Evolutionary conservation across 768 basidiomycete genomes (phyloP).

Genomic region (Mycena venus): DNA sequence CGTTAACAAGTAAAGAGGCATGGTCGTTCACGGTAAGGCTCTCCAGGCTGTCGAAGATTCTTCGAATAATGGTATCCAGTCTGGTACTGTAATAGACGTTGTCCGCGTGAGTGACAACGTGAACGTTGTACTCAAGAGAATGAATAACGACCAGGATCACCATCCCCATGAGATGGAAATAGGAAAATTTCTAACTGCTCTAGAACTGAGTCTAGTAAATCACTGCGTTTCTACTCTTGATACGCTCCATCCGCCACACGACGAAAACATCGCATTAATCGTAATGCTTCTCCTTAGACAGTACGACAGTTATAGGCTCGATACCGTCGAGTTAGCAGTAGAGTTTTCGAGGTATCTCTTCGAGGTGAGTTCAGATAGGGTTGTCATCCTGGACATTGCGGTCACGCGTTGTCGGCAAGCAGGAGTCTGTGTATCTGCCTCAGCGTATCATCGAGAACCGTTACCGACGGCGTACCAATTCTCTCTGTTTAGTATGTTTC

Average conservation of each 20-base stretch:
- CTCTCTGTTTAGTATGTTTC: too few relatives aligned
- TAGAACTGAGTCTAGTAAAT: constrained; percentile 42
- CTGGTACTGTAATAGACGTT: constrained; percentile 40
- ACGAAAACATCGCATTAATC: constrained; percentile 32
- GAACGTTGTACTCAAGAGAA: constrained; percentile 37
- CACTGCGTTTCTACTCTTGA: constrained; percentile 50
- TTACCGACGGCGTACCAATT: background rate
- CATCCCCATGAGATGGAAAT: constrained; percentile 48
- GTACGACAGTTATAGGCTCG: constrained; percentile 44
- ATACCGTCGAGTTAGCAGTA: constrained; percentile 50
- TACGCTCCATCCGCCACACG: constrained; percentile 34
- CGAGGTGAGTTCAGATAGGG: constrained; percentile 37
- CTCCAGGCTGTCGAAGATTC: background rate
- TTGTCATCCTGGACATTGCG: constrained; percentile 16
- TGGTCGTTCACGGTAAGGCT: background rate
- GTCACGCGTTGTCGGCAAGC: background rate
- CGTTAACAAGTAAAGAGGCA: constrained; percentile 24
- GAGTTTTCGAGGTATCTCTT: constrained; percentile 49
- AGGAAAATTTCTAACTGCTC: constrained; percentile 32
- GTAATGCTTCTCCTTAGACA: constrained; percentile 47
- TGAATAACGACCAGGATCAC: background rate
- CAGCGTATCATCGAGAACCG: background rate
- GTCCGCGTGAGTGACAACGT: constrained; percentile 42
- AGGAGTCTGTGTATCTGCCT: background rate
- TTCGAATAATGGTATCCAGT: background rate